These are phyloP conservation scores for Entomortierella beljakovae DNA, from an alignment of 192 early-diverging fungal species.

Conservation along the genomic window DNA sequence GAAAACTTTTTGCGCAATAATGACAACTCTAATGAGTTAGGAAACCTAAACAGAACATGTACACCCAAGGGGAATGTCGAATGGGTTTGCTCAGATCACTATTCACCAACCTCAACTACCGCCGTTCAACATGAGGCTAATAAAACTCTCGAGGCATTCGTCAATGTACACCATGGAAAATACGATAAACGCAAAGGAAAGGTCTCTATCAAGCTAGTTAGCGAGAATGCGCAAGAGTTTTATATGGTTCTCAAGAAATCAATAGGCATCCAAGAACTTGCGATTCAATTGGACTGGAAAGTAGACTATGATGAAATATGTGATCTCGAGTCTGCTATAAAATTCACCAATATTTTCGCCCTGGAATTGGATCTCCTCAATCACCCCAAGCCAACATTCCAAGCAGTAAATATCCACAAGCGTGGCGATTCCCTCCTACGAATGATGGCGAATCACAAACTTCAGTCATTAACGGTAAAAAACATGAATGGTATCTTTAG, in stretches of 20 bases:
- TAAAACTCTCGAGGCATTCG: not conserved
- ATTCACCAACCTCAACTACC: not conserved
- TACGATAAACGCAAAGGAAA: not conserved
- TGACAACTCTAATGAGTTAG: not conserved
- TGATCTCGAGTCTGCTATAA: not conserved
- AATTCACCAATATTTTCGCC: not conserved
- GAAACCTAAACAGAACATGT: constrained; percentile 11
- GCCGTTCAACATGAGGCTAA: not conserved
- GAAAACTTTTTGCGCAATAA: not conserved
- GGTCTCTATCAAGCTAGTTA: not conserved
- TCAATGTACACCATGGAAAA: not conserved
- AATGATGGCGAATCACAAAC: constrained; percentile 8
- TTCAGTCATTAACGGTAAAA: not conserved
- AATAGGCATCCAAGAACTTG: not conserved
- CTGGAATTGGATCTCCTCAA: not conserved
- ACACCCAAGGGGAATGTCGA: constrained; percentile 3
- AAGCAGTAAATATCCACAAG: not conserved
- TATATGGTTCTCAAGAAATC: not conserved
- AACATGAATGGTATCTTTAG: not conserved
- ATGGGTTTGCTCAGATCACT: constrained; percentile 20
- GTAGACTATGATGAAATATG: not conserved
- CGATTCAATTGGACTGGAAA: not conserved
- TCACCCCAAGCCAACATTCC: not conserved
- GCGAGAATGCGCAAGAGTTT: not conserved
- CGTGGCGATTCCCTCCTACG: not conserved